Evolutionary conservation across 768 basidiomycete species (phyloP), one percentile per base, ranked within the genome.

Genomic region (Naganishia randhawae): DNA sequence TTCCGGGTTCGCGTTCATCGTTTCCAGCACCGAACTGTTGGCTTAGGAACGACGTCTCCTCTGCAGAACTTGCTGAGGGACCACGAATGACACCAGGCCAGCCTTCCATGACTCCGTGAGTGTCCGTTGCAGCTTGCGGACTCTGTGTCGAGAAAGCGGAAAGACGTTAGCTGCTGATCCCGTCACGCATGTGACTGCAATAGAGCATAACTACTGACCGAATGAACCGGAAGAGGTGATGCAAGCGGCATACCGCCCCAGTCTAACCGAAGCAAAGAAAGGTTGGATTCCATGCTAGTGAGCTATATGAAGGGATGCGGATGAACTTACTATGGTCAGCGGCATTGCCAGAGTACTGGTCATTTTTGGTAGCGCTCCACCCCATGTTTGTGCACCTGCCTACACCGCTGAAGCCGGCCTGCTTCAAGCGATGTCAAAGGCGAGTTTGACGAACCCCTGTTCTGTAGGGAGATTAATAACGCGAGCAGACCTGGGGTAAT

Each of bases 11-110:
- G 41, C 45, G 31, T 19, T 27, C 16, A 8, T 61, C 33, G 14
- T 14, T 6, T 5, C 39, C 13, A 37, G 22, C n/a, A 6, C 33
- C 63, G 16, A 33, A 64, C 19, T 7, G 25, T 17, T 50, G 29
- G 11, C 39, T 25, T 5, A 35, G 8, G n/a, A 32, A 32, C 7
- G 31, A 29, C 7, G 19, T 11, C 35, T 51, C 51, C 53, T 27
- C 65, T 8, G 6, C 27, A 1, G 50, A 29, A 37, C 32, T 19
- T n/a, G 35, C 51, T 53, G 50, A 14, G 17, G 50, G 50, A 29
- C 65, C 65, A 29, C 52, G 39, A 27, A 67, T 22, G 17, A 67
- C 66, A 17, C 66, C 66, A n/a, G 66, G 66, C 66, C 66, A 67
- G 29, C 31, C 41, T 27, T 35, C n/a, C 57, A 61, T 61, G 5